Evolutionary conservation across 441 rosid genomes (phyloP).

Genomic region (Bruguiera hainesii): DNA sequence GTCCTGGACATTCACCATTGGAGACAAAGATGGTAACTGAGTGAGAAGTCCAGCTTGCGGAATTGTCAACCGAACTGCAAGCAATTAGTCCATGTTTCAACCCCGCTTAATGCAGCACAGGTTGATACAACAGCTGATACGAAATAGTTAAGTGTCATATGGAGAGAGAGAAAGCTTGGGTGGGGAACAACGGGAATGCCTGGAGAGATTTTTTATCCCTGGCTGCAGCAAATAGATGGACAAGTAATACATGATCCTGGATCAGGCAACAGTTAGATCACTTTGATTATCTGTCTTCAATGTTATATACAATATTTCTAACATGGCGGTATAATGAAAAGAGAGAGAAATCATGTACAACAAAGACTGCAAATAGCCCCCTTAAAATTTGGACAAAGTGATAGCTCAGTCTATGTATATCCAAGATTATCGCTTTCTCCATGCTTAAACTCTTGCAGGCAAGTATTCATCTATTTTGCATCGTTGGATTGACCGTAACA

Average conservation of each 20-base stretch:
- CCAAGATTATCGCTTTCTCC: not conserved
- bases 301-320: conserved; percentile 20
- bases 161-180: too few relatives aligned
- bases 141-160: too few relatives aligned
- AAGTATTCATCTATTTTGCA: not conserved
- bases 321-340: conserved; percentile 2
- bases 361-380: not conserved
- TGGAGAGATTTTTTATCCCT: too few relatives aligned
- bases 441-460: conserved; percentile 17
- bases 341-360: conserved; percentile 5
- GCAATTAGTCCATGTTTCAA: too few relatives aligned
- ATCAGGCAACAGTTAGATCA: not conserved
- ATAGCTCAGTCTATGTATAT: not conserved
- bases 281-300: not conserved
- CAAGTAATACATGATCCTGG: not conserved
- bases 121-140: too few relatives aligned
- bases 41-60: too few relatives aligned
- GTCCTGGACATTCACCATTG: too few relatives aligned
- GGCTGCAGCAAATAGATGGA: too few relatives aligned
- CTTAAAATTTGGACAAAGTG: not conserved
- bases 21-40: too few relatives aligned
- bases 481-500: not conserved
- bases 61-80: too few relatives aligned
- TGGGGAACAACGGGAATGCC: too few relatives aligned
- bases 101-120: too few relatives aligned